Conservation (phyloP, 176 grass and related monocot species). For the Paspalum notatum region DNA sequence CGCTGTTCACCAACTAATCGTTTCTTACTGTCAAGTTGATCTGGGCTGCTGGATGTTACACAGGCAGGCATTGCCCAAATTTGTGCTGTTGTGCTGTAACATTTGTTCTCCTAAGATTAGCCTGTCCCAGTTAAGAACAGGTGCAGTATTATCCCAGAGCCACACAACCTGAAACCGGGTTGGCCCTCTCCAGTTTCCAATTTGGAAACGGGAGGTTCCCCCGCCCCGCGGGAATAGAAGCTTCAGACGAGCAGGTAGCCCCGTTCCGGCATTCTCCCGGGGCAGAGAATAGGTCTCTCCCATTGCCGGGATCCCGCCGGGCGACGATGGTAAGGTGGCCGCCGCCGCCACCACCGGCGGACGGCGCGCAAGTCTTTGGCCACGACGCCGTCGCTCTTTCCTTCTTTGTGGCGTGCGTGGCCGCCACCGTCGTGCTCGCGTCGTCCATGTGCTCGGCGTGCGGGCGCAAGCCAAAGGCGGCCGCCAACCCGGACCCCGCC, state of each 20-base stretch:
- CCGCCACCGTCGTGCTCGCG: conserved; percentile 53
- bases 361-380: neutral
- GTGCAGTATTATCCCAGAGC: conserved; percentile 37
- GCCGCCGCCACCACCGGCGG: conserved; percentile 31
- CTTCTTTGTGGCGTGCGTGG: conserved; percentile 60
- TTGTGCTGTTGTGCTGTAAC: neutral
- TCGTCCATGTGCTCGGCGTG: conserved; percentile 82
- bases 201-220: conserved; percentile 50
- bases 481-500: conserved; percentile 2
- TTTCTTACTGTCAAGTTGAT: neutral
- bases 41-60: conserved; percentile 7
- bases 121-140: conserved; percentile 44
- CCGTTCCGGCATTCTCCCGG: neutral
- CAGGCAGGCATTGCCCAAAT: conserved; percentile 23
- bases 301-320: conserved; percentile 22
- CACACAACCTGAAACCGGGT: conserved; percentile 39
- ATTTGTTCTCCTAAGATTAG: conserved; percentile 53
- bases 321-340: conserved; percentile 65
- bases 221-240: conserved; percentile 7
- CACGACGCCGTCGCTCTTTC: conserved; percentile 46
- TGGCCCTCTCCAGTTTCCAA: conserved; percentile 45
- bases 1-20: neutral
- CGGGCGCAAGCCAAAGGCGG: conserved; percentile 62
- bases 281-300: conserved; percentile 10
- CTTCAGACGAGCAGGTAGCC: conserved; percentile 9